Percentiles rank a stretch among this genome's conserved stretches.
phyloP scores from a whole-genome alignment of 345 rosid genomes.

The Salix koriyanagi region DNA sequence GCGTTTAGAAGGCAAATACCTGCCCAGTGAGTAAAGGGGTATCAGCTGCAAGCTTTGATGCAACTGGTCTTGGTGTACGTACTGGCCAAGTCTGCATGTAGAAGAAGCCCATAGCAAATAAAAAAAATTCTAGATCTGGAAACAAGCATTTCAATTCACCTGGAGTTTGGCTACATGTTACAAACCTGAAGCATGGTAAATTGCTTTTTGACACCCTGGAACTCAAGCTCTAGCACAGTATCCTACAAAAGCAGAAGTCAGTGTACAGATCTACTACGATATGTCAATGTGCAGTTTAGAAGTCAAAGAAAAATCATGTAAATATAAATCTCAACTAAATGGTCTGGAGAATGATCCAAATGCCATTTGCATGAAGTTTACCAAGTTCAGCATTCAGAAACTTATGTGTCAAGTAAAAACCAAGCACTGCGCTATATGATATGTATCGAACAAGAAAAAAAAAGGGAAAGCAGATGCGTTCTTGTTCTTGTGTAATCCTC shows the following conservation, averaged over 20 bases:
- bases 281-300: neutral
- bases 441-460: neutral
- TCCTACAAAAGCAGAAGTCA: slow-evolving; percentile 51
- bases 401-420: neutral
- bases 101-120: slow-evolving; percentile 8
- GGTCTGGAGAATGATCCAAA: neutral
- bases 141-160: neutral
- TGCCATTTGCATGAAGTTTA: neutral
- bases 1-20: slow-evolving; percentile 36
- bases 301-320: neutral
- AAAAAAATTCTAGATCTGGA: neutral
- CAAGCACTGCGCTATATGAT: neutral
- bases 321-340: neutral
- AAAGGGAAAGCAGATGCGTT: neutral
- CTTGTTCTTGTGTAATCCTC: neutral
- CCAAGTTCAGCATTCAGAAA: neutral
- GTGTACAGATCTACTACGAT: neutral
- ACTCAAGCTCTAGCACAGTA: slow-evolving; percentile 93
- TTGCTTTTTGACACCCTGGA: slow-evolving; percentile 90
- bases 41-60: slow-evolving; percentile 98
- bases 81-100: slow-evolving; percentile 95
- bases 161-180: neutral
- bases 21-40: slow-evolving; percentile 96
- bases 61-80: slow-evolving; percentile 98
- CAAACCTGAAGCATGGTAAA: slow-evolving; percentile 98